A percentile compares a stretch with the other conserved stretches of the same genome.
phyloP scores from a whole-genome alignment of 2,329 filamentous ascomycete species.

The Aspergillus eucalypticola region DNA sequence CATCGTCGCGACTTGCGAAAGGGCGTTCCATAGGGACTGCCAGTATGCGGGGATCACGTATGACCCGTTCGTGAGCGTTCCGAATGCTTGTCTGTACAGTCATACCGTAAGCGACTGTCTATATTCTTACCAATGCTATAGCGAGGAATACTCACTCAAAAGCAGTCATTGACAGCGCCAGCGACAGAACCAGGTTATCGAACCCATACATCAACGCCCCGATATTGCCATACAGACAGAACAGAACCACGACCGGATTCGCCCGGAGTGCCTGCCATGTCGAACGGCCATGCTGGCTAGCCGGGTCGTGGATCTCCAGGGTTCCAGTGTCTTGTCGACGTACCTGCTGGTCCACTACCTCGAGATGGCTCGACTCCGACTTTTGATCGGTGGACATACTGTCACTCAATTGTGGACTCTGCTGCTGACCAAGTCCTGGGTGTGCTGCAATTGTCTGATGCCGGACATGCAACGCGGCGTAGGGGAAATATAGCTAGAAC shows the following conservation, averaged over 20 bases:
- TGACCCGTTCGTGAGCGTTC: background rate
- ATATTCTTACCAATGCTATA: no score
- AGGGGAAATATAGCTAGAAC: no score
- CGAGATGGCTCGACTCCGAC: background rate
- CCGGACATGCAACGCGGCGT: no score
- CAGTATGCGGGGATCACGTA: constrained; percentile 5
- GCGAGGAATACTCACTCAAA: background rate
- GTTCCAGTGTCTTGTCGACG: background rate
- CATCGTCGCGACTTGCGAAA: constrained; percentile 5
- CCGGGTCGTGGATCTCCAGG: background rate
- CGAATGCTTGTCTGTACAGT: background rate
- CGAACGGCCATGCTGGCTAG: background rate
- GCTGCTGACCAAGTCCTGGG: no score
- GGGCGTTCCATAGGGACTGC: constrained; percentile 9
- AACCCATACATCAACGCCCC: constrained; percentile 9
- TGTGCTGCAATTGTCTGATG: no score
- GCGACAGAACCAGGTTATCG: constrained; percentile 1
- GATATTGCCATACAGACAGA: constrained; percentile 5
- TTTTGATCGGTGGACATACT: background rate
- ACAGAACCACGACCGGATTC: background rate
- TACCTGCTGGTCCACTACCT: background rate
- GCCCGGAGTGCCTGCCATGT: background rate
- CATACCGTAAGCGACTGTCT: no score
- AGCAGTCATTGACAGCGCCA: constrained; percentile 3
- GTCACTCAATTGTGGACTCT: background rate